Conservation (phyloP, 2,329 filamentous ascomycete species). For the Didymella segeticola region DNA sequence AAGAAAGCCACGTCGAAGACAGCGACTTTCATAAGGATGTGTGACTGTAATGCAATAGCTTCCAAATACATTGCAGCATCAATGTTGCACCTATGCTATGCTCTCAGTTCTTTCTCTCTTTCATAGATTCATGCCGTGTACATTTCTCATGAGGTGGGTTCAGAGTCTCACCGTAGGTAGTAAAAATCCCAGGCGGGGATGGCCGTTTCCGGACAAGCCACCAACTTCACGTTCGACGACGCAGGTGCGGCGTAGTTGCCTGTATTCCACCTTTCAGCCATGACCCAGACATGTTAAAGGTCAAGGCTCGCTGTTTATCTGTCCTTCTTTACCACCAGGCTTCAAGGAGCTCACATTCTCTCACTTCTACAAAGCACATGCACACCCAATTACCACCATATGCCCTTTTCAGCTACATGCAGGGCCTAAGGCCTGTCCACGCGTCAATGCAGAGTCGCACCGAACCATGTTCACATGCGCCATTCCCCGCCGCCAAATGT, state of each 20-base stretch:
- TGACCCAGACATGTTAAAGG: neutral
- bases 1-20: no score
- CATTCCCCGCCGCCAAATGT: neutral
- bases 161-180: neutral
- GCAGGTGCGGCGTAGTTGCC: constrained; percentile 1
- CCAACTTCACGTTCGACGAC: neutral
- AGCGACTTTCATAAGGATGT: no score
- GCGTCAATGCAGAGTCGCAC: neutral
- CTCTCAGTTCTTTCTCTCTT: no score
- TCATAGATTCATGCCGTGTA: no score
- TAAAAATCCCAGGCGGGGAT: neutral
- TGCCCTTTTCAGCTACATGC: neutral
- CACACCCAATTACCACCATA: no score
- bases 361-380: neutral
- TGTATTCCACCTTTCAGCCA: neutral
- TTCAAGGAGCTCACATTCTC: neutral
- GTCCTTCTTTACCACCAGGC: no score
- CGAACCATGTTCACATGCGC: neutral
- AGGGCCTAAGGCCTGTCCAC: neutral
- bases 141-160: no score
- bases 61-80: no score
- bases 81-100: no score
- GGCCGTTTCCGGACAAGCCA: neutral
- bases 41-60: no score
- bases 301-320: no score